phyloP scores from a whole-genome alignment of 148 eudicot species.

The Cornus kousa region DNA sequence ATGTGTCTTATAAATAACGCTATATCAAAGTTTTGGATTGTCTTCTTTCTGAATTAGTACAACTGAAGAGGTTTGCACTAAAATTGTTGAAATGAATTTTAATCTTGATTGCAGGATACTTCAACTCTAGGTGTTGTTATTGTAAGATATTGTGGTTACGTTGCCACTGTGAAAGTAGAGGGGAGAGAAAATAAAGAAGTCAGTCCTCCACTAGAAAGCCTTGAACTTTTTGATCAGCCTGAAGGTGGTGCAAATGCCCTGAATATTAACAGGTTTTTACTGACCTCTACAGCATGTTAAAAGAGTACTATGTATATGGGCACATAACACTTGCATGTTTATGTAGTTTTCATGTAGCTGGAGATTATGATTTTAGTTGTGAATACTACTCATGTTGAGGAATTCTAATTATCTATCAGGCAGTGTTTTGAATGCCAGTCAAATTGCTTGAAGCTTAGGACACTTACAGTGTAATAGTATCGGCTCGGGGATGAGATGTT shows the following conservation, averaged over 20 bases:
- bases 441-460: constrained; percentile 9
- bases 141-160: constrained; percentile 80
- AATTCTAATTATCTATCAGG: constrained; percentile 1
- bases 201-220: constrained; percentile 37
- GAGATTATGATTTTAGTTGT: not conserved
- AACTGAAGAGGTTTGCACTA: not conserved
- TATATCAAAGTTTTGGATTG: not conserved
- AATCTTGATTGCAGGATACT: constrained; percentile 61
- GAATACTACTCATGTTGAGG: not conserved
- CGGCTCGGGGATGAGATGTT: not conserved
- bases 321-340: not conserved
- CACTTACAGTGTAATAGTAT: not conserved
- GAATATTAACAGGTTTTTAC: constrained; percentile 82
- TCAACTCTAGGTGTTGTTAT: constrained; percentile 83
- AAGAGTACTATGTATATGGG: not conserved
- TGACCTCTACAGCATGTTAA: not conserved
- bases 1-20: not conserved
- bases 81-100: constrained; percentile 4
- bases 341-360: not conserved
- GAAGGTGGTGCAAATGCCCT: constrained; percentile 99
- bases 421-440: not conserved
- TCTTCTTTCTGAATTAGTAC: not conserved
- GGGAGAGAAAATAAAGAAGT: constrained; percentile 41
- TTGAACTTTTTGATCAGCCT: constrained; percentile 75
- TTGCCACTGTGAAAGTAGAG: constrained; percentile 79